A percentile compares a stretch with the other conserved stretches of the same genome.
phyloP scores from a whole-genome alignment of 2,329 filamentous ascomycete genomes.

The Hypoxylon rubiginosum region DNA sequence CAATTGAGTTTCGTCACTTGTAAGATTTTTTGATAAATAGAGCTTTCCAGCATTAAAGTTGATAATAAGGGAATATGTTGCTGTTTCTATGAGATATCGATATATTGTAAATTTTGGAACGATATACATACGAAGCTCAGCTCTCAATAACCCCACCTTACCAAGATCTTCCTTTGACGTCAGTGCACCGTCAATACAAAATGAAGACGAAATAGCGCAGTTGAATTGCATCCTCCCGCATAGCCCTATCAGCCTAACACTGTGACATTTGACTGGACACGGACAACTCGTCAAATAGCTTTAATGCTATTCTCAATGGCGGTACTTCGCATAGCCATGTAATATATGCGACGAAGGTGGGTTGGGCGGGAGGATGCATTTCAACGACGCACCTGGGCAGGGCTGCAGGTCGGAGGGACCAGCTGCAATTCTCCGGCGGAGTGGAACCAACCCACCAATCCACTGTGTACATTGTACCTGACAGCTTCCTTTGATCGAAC shows the following conservation, averaged over 20 bases:
- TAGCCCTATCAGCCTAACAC: too few relatives aligned
- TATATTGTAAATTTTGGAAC: background rate
- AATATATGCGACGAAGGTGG: too few relatives aligned
- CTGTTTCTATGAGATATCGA: too few relatives aligned
- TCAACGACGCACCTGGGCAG: background rate
- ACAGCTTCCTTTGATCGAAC: background rate
- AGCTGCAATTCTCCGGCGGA: constrained; percentile 16
- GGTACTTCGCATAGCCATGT: too few relatives aligned
- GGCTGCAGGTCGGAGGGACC: constrained; percentile 11
- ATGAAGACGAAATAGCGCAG: too few relatives aligned
- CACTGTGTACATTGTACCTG: too few relatives aligned
- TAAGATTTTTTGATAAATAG: background rate
- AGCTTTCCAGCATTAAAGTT: background rate
- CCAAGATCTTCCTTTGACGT: constrained; percentile 38
- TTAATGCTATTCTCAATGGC: too few relatives aligned
- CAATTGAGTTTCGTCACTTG: background rate
- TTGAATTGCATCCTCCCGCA: too few relatives aligned
- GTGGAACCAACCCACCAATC: constrained; percentile 10
- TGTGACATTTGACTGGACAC: too few relatives aligned
- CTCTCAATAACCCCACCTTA: constrained; percentile 33
- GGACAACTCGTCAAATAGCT: too few relatives aligned
- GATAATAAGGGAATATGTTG: too few relatives aligned
- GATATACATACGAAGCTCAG: background rate
- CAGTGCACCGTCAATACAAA: constrained; percentile 29
- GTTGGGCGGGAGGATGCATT: too few relatives aligned